phyloP scores from a whole-genome alignment of 495 filamentous ascomycete species.

The Astrothelium macrocarpum region DNA sequence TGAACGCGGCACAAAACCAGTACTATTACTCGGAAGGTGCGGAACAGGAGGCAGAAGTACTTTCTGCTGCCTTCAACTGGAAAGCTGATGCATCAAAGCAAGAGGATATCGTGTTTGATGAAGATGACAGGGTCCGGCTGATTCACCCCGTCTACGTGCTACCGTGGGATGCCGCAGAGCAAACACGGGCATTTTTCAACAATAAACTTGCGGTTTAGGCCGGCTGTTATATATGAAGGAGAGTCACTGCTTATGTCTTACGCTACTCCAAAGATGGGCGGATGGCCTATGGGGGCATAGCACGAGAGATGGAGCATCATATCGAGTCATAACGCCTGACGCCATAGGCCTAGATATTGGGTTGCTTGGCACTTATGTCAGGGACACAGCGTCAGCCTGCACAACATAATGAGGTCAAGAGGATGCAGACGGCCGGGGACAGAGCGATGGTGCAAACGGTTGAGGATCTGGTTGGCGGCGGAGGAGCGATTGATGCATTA shows the following conservation, averaged over 20 bases:
- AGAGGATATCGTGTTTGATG: slow-evolving; percentile 40
- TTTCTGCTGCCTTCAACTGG: slow-evolving; percentile 59
- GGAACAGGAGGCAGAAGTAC: slow-evolving; percentile 14
- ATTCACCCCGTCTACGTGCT: slow-evolving; percentile 83
- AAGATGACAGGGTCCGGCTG: slow-evolving; percentile 41
- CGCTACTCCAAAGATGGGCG: not conserved
- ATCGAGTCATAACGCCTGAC: not conserved
- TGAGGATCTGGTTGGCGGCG: not conserved
- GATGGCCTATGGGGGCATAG: not conserved
- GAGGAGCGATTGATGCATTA: not conserved
- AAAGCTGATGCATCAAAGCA: slow-evolving; percentile 28
- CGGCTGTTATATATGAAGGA: not conserved
- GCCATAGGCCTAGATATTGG: not conserved
- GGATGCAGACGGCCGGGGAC: not conserved
- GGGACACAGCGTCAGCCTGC: slow-evolving; percentile 3
- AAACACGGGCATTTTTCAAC: slow-evolving; percentile 1
- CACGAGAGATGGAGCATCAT: not conserved
- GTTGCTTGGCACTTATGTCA: not conserved
- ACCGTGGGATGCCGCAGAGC: slow-evolving; percentile 56
- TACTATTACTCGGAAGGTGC: slow-evolving; percentile 47
- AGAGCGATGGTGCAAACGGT: not conserved
- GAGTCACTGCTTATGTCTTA: not conserved
- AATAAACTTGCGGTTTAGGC: not conserved
- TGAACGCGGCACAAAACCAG: slow-evolving; percentile 70
- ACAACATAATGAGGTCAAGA: not conserved